Conservation (phyloP, 768 basidiomycete genomes). For the Podaxis sp. region DNA sequence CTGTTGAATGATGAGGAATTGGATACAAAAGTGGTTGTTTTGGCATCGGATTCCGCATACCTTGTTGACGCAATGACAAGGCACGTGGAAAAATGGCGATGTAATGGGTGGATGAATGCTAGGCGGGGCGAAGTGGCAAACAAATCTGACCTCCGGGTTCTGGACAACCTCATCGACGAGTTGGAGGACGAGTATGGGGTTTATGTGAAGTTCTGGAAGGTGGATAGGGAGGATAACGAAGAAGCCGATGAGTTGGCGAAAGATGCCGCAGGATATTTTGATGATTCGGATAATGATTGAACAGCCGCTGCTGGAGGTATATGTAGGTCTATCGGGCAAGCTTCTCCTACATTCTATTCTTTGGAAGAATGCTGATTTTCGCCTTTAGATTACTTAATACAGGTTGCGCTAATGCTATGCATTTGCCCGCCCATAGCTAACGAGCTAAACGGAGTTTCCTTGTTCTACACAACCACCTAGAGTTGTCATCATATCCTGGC, state of each 20-base stretch:
- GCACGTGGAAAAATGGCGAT: conserved; percentile 7
- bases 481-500: too few relatives aligned
- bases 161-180: background rate
- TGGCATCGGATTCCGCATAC: conserved; percentile 13
- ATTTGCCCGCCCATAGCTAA: too few relatives aligned
- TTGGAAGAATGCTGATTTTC: too few relatives aligned
- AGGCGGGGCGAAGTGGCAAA: conserved; percentile 5
- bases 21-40: conserved; percentile 2
- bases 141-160: background rate
- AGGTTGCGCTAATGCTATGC: too few relatives aligned
- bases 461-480: too few relatives aligned
- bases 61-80: conserved; percentile 12
- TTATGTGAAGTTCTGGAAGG: background rate
- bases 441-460: too few relatives aligned
- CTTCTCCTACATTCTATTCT: too few relatives aligned
- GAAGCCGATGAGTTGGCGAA: background rate
- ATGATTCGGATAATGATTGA: background rate
- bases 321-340: background rate
- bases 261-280: background rate
- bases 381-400: too few relatives aligned
- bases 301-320: too few relatives aligned
- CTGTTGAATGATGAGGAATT: conserved; percentile 1
- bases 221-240: background rate
- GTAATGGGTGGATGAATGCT: conserved; percentile 4
- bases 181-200: background rate